A percentile compares a stretch with the other conserved stretches of the same genome.
Conservation (phyloP, 2,329 filamentous ascomycete species). For the Verticillium zaregamsianum region DNA sequence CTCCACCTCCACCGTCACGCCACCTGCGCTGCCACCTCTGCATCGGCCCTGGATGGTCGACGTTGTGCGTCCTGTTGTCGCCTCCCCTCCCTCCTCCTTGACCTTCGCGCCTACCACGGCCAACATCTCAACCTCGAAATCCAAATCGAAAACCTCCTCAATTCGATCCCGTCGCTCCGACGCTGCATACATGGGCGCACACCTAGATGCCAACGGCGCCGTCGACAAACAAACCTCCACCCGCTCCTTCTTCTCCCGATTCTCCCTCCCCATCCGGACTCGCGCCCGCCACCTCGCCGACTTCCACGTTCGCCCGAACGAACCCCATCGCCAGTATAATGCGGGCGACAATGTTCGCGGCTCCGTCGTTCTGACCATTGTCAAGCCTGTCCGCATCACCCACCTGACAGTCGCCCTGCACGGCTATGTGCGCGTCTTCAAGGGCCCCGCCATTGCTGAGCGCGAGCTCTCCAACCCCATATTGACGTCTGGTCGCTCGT, state of each 20-base stretch:
- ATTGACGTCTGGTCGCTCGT: constrained; percentile 29
- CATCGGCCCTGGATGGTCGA: constrained; percentile 1
- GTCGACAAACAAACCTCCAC: constrained; percentile 35
- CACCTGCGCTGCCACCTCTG: background rate
- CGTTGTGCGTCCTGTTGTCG: constrained; percentile 11
- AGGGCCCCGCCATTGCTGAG: constrained; percentile 56
- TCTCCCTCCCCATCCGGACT: constrained; percentile 46
- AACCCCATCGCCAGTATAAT: constrained; percentile 72
- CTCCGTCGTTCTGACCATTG: constrained; percentile 65
- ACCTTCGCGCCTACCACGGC: constrained; percentile 17
- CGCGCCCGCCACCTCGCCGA: constrained; percentile 65
- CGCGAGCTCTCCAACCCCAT: constrained; percentile 41
- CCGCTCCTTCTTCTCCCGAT: constrained; percentile 47
- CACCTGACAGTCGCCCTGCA: constrained; percentile 76
- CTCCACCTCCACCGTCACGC: background rate
- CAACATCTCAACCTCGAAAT: constrained; percentile 19
- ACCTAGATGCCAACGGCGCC: constrained; percentile 32
- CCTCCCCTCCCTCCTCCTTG: constrained; percentile 12
- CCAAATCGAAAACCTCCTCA: constrained; percentile 12
- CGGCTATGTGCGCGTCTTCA: constrained; percentile 76
- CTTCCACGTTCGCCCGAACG: constrained; percentile 72
- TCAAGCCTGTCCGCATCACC: constrained; percentile 73
- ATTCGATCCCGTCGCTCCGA: constrained; percentile 2
- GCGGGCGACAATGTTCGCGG: constrained; percentile 73
- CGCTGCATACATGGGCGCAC: constrained; percentile 39